A percentile compares a stretch with the other conserved stretches of the same genome.
Conservation (phyloP, 192 early-diverging fungal genomes). For the Linnemannia hyalina region DNA sequence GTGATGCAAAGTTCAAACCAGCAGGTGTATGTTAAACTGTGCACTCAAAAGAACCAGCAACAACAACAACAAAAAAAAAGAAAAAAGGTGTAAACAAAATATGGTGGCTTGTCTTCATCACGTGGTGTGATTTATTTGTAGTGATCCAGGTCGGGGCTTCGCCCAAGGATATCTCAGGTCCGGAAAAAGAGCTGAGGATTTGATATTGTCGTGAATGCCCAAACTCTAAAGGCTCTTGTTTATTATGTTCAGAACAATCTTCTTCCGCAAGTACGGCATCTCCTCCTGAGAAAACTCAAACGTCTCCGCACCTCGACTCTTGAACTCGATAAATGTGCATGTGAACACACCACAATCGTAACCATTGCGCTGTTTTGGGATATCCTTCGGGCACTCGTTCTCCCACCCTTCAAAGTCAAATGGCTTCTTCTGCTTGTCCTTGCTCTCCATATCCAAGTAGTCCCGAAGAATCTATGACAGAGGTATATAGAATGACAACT, state of each 20-base stretch:
- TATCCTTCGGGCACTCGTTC: constrained; percentile 68
- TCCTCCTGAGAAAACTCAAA: constrained; percentile 82
- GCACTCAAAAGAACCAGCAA: background rate
- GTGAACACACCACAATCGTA: constrained; percentile 98
- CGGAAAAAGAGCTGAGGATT: background rate
- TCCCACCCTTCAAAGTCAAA: constrained; percentile 80
- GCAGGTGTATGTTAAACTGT: background rate
- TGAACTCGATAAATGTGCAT: constrained; percentile 86
- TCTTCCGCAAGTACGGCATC: constrained; percentile 78
- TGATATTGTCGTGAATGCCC: background rate
- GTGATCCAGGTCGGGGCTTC: background rate
- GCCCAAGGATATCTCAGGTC: background rate
- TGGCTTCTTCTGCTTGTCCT: constrained; percentile 76
- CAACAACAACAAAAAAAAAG: background rate
- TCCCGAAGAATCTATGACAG: constrained; percentile 62
- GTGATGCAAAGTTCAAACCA: background rate
- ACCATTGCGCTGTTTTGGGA: constrained; percentile 88
- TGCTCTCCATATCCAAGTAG: constrained; percentile 79
- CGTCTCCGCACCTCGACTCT: constrained; percentile 61
- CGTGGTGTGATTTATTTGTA: background rate
- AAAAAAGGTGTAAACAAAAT: background rate
- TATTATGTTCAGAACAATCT: constrained; percentile 85
- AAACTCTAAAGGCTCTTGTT: constrained; percentile 24
- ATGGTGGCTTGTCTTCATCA: background rate
- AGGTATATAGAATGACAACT: background rate